Evolutionary conservation across 441 rosid species (phyloP), one percentile per base, ranked within the genome.

Genomic region (Hura crepitans): DNA sequence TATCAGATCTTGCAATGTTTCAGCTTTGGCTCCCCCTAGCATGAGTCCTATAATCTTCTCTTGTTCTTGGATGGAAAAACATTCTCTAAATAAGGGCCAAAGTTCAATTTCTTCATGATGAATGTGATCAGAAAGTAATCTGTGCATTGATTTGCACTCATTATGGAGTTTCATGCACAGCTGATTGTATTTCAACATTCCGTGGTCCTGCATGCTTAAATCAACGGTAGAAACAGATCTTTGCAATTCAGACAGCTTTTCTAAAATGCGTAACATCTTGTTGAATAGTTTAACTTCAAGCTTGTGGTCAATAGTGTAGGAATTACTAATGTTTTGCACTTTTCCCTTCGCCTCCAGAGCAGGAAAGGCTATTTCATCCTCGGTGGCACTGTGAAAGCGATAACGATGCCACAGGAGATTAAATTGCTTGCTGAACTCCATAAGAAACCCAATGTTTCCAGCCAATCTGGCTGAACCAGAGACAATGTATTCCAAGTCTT

Each of bases 331-430:
- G 37, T 92, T 89, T 73, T 73, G 80, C 18, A 83, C 76, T 60
- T 83, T 71, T 55, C 89, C 90, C 81, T 87, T 85, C 20, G 86
- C 85, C 82, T 94, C 96, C 63, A 94, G 46, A 23, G 92, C 94
- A 72, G 99, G 99, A 80, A 92, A 92, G 25, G 91, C 92, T 61
- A 87, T 77, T 78, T 90, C 96, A 75, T 92, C 99, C 76, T 94
- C 97, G 5, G 90, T 84, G 71, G 82, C 85, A 42, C 88, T 85
- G 56, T 90, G 97, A 53, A 90, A 82, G 84, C 78, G 88, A 83
- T 83, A 81, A 37, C 86, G 68, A 62, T 79, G 77, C 71, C 68
- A 77, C 79, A 94, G 75, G 62, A 87, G 82, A 69, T 82, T 78
- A 76, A 89, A 94, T 14, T 81, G 83, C 67, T 78, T 77, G 49